Evolutionary conservation across 2,329 filamentous ascomycete genomes (phyloP), one percentile per base, ranked within the genome.

Genomic region (Venturia aucupariae): DNA sequence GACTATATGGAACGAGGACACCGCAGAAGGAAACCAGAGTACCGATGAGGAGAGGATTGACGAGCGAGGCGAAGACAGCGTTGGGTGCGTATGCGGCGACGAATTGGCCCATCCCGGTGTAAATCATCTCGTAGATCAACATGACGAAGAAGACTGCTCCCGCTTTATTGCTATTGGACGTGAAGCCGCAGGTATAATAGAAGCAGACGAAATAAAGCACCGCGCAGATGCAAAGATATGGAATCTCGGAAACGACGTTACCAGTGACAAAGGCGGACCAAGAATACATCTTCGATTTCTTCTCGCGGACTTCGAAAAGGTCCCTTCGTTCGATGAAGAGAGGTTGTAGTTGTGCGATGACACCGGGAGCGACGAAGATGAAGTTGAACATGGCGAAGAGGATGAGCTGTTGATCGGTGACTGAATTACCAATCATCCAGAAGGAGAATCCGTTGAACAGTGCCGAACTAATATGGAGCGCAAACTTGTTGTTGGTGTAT

Each of bases 301-400:
- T 82, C 73, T 94, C 90, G 5, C 90, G 82, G 1, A 82, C 84
- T 72, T 88, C 78, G 75, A 90, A 94, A 32, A 93, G 80, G 39
- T 83, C 79, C 4, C 88, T 81, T 55, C 85, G 83, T 65, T 83
- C 78, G 62, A 91, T 77, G 71, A 88, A 92, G 5, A 84, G 83
- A 0, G 90, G 90, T 70, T 92, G 88, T 0, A 92, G 79, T 69
- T 92, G 89, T 69, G 92, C 87, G 65, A 92, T 89, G 0, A 92
- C 77, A 0, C 88, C 87, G 0, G 88, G 88, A 1, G 84, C 82
- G 67, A 94, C 89, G 7, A 86, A 90, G 4, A 92, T 79, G 0
- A 87, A 88, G 81, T 91, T 86, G 75, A 93, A 93, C 64, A 88
- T 80, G 10, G 87, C 86, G 75, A 93, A 92, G 10, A 92, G 80